Conservation (phyloP, 2,329 filamentous ascomycete species). For the Pseudocercospora vitis region DNA sequence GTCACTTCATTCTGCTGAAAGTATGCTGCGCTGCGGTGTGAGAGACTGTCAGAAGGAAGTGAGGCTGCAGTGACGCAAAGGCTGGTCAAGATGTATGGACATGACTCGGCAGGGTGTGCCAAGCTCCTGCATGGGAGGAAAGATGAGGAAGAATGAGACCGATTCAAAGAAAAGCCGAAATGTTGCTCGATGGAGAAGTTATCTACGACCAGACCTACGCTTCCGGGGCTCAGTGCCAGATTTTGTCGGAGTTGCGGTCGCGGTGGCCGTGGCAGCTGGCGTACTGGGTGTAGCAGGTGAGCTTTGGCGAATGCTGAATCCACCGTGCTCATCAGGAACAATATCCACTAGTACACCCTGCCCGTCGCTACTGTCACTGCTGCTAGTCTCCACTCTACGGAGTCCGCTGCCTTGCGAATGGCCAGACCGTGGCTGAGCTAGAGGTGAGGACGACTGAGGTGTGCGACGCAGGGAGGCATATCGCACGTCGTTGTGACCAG, state of each 20-base stretch:
- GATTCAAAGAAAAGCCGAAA: background rate
- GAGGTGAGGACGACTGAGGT: constrained; percentile 29
- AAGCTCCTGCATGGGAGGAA: no score
- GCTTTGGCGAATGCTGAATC: constrained; percentile 25
- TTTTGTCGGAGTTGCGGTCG: constrained; percentile 15
- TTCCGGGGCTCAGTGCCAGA: constrained; percentile 25
- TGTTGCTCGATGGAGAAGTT: background rate
- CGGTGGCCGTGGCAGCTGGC: constrained; percentile 18
- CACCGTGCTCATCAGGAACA: constrained; percentile 26
- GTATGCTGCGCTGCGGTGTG: no score
- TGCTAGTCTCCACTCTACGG: constrained; percentile 27
- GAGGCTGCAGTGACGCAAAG: background rate
- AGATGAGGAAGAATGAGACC: no score
- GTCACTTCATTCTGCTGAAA: no score
- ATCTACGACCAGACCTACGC: constrained; percentile 26
- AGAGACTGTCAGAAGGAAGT: background rate
- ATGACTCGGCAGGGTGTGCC: background rate
- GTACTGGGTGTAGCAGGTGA: constrained; percentile 12
- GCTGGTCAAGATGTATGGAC: background rate
- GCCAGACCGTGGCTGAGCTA: constrained; percentile 21
- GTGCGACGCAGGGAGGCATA: constrained; percentile 36
- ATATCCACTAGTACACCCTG: constrained; percentile 36
- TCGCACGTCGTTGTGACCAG: constrained; percentile 30
- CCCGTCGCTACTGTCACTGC: constrained; percentile 30
- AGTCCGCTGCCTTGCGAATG: constrained; percentile 24